A percentile compares a stretch with the other conserved stretches of the same genome.
Conservation (phyloP, 257 asterid species). For the Nemophila menziesii region DNA sequence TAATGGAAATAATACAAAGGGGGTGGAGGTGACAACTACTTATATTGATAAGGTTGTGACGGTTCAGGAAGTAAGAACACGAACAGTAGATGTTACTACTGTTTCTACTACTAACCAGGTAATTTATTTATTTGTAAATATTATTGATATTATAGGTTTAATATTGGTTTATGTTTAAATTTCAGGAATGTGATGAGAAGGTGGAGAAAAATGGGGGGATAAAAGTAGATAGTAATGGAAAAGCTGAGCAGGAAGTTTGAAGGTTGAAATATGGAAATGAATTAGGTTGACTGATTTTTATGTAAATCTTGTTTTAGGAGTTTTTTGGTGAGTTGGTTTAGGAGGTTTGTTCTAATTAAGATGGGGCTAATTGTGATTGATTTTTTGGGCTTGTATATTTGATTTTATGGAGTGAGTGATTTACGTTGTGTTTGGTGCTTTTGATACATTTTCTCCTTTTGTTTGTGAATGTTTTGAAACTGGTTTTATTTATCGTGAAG, state of each 20-base stretch:
- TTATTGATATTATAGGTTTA: not conserved
- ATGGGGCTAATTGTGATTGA: not conserved
- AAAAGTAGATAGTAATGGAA: conserved; percentile 5
- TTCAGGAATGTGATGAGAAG: conserved; percentile 3
- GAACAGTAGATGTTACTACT: conserved; percentile 30
- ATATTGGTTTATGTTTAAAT: not conserved
- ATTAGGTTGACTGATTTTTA: not conserved
- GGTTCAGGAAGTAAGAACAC: conserved; percentile 44
- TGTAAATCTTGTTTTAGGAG: not conserved
- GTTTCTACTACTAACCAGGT: conserved; percentile 37
- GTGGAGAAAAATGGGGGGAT: conserved; percentile 5
- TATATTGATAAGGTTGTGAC: conserved; percentile 60
- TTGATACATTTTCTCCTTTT: too few relatives aligned
- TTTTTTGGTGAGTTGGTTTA: not conserved
- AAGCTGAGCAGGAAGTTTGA: not conserved
- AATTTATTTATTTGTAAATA: conserved; percentile 2
- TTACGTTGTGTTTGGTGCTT: too few relatives aligned
- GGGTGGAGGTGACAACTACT: conserved; percentile 44
- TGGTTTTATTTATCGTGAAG: too few relatives aligned
- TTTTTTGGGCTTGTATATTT: not conserved
- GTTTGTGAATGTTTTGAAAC: too few relatives aligned
- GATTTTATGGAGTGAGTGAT: too few relatives aligned
- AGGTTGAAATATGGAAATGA: not conserved
- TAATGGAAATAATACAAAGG: conserved; percentile 22
- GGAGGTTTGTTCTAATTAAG: not conserved